Evolutionary conservation across 2,329 filamentous ascomycete species (phyloP).

Genomic region (Xylariaceae sp.): DNA sequence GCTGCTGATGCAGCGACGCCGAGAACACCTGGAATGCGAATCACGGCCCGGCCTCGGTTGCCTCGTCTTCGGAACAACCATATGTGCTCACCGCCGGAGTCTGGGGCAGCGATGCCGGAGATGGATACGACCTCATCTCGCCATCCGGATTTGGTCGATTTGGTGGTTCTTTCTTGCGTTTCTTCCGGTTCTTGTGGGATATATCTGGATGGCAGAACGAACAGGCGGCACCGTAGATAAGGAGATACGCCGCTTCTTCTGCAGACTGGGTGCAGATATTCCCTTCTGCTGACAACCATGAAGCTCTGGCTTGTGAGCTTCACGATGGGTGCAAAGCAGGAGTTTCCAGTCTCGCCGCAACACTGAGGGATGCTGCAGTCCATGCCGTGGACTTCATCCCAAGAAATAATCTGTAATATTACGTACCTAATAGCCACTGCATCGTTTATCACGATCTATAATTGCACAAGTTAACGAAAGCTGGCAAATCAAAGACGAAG

Average conservation of each 20-base stretch:
- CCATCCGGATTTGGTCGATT: constrained; percentile 44
- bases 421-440: neutral
- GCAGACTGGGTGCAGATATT: too few relatives aligned
- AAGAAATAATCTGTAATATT: neutral
- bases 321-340: too few relatives aligned
- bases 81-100: constrained; percentile 42
- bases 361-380: too few relatives aligned
- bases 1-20: constrained; percentile 52
- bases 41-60: constrained; percentile 52
- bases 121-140: constrained; percentile 42
- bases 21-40: constrained; percentile 58
- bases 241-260: too few relatives aligned
- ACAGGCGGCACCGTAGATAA: neutral
- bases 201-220: constrained; percentile 21
- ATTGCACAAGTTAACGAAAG: neutral
- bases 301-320: too few relatives aligned
- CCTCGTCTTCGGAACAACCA: constrained; percentile 46
- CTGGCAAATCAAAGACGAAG: too few relatives aligned
- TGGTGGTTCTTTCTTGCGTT: constrained; percentile 46
- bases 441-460: neutral
- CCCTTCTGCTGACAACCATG: too few relatives aligned
- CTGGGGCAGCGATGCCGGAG: constrained; percentile 42
- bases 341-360: too few relatives aligned
- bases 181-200: constrained; percentile 36
- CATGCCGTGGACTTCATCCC: too few relatives aligned